Evolutionary conservation across 768 basidiomycete genomes (phyloP), one percentile per base, ranked within the genome.

Genomic region (Clitopilus passeckerianus): DNA sequence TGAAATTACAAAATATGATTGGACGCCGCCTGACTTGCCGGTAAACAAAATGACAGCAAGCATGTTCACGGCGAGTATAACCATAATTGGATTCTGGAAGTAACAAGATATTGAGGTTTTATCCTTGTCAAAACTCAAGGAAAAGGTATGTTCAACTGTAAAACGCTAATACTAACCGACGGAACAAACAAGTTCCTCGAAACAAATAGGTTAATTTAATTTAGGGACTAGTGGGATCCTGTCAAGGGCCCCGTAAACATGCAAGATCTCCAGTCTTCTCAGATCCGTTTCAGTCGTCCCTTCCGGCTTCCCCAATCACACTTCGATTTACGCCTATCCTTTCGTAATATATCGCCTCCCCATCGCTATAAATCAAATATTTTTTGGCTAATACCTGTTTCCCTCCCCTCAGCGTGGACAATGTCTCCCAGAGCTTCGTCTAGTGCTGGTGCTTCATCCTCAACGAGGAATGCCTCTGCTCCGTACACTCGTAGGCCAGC

Each of bases 401-500:
- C 62, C 60, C 63, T 52, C 65, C 63, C 44, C 61, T 56, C 34
- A 60, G 54, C 57, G 65, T 62, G 9, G 46, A 61, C 60, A 70
- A 90, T 90, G 88, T 85, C 87, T 41, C 86, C 86, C 46, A 74
- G 84, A 68, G 74, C 68, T 60, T 74, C 77, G 58, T 68, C 81
- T 1, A 68, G 77, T 8, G 65, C 76, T 58, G 60, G 72, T 53
- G 66, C 77, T 37, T 71, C 80, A 4, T 74, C 77, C 23, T 68
- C 75, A 56, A 7, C 61, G 72, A 50, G 74, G 58, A 65, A 57
- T 50, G 61, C 73, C 24, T 70, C 74, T 35, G 65, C 78, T 30
- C 77, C 76, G 33, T 80, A 79, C 68, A 71, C 74, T 14, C 83
- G 86, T 37, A 80, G 86, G 20, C 71, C 82, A 7, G 65, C 80